Evolutionary conservation across 2,329 filamentous ascomycete species (phyloP).

Genomic region (Coniochaeta sp.): DNA sequence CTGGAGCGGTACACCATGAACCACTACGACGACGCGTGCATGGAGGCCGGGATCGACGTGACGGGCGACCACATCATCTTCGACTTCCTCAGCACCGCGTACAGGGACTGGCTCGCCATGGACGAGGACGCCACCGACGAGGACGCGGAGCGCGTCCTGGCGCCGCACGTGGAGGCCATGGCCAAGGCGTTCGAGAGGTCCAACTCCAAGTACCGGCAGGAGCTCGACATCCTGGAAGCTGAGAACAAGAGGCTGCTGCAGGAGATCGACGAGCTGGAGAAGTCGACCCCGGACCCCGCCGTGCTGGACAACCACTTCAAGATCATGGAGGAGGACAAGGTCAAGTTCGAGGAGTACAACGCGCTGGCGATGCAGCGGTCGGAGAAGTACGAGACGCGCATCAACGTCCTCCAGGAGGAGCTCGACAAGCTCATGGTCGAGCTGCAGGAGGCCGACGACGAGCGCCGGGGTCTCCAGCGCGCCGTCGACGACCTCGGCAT

Average conservation of each 20-base stretch:
- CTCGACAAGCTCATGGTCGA: constrained; percentile 72
- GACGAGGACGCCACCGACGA: constrained; percentile 83
- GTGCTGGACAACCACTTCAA: constrained; percentile 84
- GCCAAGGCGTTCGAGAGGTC: constrained; percentile 76
- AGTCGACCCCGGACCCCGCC: constrained; percentile 74
- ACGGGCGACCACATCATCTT: constrained; percentile 90
- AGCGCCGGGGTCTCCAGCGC: constrained; percentile 71
- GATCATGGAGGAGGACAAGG: constrained; percentile 87
- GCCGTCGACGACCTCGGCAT: constrained; percentile 90
- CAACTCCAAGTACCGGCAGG: constrained; percentile 77
- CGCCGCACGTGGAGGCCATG: constrained; percentile 83
- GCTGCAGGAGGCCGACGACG: constrained; percentile 71
- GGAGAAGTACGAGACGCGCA: constrained; percentile 78
- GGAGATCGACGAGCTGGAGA: constrained; percentile 85
- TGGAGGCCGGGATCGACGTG: constrained; percentile 82
- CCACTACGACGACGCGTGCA: constrained; percentile 83
- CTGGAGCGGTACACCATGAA: constrained; percentile 74
- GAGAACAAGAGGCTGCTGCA: constrained; percentile 75
- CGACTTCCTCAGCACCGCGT: constrained; percentile 81
- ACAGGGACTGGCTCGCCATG: constrained; percentile 88
- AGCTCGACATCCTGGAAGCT: constrained; percentile 77
- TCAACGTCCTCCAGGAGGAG: constrained; percentile 77
- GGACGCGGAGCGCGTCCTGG: constrained; percentile 69
- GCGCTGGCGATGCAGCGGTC: constrained; percentile 73
- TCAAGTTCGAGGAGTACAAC: constrained; percentile 96